Conservation (phyloP, 2,329 filamentous ascomycete species). For the Botrytis fabae region DNA sequence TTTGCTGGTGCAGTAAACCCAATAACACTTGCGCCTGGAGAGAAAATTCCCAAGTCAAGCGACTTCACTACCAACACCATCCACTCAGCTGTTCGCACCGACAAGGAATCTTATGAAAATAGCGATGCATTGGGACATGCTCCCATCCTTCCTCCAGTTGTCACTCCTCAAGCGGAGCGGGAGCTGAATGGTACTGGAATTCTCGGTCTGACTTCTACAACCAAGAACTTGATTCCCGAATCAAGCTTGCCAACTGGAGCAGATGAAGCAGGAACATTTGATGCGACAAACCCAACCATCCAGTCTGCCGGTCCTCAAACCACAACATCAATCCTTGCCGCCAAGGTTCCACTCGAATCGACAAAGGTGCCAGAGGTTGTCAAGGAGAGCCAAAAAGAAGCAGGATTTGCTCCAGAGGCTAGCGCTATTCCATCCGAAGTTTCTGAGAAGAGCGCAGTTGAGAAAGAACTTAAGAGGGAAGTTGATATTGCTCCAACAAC, state of each 20-base stretch:
- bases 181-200: constrained; percentile 41
- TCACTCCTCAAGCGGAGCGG: constrained; percentile 45
- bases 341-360: constrained; percentile 46
- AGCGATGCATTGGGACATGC: constrained; percentile 57
- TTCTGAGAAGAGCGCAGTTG: constrained; percentile 68
- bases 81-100: constrained; percentile 71
- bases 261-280: constrained; percentile 50
- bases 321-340: constrained; percentile 46
- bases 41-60: constrained; percentile 71
- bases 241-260: constrained; percentile 70
- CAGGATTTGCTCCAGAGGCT: constrained; percentile 65
- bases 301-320: constrained; percentile 51
- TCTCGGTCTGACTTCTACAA: constrained; percentile 55
- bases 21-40: constrained; percentile 74
- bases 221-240: constrained; percentile 73
- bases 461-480: constrained; percentile 68
- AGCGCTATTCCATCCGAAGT: constrained; percentile 66
- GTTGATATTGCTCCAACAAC: constrained; percentile 61
- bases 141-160: constrained; percentile 42
- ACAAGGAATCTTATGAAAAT: constrained; percentile 85
- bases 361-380: constrained; percentile 61
- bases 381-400: constrained; percentile 69
- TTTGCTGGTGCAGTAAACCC: constrained; percentile 72
- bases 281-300: constrained; percentile 53
- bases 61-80: constrained; percentile 66